These are phyloP conservation scores for Fistulinella cinereoalba DNA, from an alignment of 1,284 basidiomycete species.

Conservation along the genomic window DNA sequence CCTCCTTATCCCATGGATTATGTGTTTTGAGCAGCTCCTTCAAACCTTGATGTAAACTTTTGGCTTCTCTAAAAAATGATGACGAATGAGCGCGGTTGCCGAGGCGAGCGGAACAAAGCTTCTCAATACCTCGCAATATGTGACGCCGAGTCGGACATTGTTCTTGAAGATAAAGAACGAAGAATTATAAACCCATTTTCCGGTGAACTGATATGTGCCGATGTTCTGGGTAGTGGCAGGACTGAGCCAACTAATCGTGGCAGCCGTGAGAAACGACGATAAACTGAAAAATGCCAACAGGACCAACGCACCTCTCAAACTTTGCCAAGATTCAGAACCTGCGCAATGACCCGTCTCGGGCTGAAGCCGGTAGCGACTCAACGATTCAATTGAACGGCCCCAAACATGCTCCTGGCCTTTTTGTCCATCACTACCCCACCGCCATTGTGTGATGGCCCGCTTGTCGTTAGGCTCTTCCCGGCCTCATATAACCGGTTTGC, in stretches of 20 bases:
- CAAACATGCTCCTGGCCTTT: not conserved
- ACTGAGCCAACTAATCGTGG: not conserved
- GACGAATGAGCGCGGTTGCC: slow-evolving; percentile 8
- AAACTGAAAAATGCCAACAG: too few relatives aligned
- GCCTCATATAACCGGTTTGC: not conserved
- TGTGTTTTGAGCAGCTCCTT: slow-evolving; percentile 69
- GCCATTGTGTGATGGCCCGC: not conserved
- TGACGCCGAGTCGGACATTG: slow-evolving; percentile 31
- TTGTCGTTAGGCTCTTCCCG: not conserved
- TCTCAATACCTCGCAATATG: slow-evolving; percentile 25
- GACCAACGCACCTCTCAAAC: too few relatives aligned
- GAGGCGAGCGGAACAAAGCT: not conserved
- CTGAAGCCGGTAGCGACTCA: too few relatives aligned
- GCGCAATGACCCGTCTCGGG: too few relatives aligned
- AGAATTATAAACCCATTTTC: slow-evolving; percentile 26
- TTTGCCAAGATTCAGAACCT: too few relatives aligned
- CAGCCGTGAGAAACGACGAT: slow-evolving; percentile 26
- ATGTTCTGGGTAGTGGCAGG: slow-evolving; percentile 4
- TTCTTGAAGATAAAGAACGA: slow-evolving; percentile 1
- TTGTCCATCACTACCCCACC: not conserved
- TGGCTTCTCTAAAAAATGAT: slow-evolving; percentile 56
- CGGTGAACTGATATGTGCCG: slow-evolving; percentile 11
- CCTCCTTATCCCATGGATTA: slow-evolving; percentile 79
- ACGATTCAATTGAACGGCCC: too few relatives aligned
- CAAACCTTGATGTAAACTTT: slow-evolving; percentile 60